phyloP scores from a whole-genome alignment of 768 basidiomycete species.

The Hericium alpestre region DNA sequence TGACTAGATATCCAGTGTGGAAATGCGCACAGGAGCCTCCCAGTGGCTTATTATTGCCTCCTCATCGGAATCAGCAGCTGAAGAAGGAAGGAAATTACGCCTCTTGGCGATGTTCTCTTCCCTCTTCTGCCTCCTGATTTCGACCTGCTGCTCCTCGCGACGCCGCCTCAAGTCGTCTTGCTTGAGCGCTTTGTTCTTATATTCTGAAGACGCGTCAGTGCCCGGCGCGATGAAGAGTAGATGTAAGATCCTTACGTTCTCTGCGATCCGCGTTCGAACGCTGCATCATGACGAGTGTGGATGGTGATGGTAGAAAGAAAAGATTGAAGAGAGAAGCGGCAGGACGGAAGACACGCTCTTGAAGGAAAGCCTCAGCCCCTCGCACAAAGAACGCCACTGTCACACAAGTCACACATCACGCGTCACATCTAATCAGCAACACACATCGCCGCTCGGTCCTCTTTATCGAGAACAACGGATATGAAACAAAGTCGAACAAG shows the following conservation, averaged over 20 bases:
- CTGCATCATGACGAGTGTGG: conserved; percentile 5
- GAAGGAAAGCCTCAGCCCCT: conserved; percentile 3
- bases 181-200: conserved; percentile 86
- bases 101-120: conserved; percentile 99
- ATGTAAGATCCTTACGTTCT: conserved; percentile 8
- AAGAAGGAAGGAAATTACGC: conserved; percentile 78
- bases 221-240: not conserved
- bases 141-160: conserved; percentile 97
- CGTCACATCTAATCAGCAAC: conserved; percentile 5
- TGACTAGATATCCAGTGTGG: not conserved
- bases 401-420: not conserved
- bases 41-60: conserved; percentile 59
- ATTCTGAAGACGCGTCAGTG: conserved; percentile 48
- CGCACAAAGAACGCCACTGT: conserved; percentile 4
- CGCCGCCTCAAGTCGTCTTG: conserved; percentile 91
- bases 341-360: conserved; percentile 1
- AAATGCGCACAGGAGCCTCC: conserved; percentile 62
- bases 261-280: conserved; percentile 12
- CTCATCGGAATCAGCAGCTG: conserved; percentile 82
- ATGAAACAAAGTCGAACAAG: too few species aligned
- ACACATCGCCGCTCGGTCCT: not conserved
- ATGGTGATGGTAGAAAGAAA: conserved; percentile 4
- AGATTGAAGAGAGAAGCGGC: not conserved
- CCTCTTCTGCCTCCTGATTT: conserved; percentile 95
- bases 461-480: too few species aligned